A percentile compares a stretch with the other conserved stretches of the same genome.
Conservation (phyloP, 257 asterid genomes). For the Fraxinus americana region DNA sequence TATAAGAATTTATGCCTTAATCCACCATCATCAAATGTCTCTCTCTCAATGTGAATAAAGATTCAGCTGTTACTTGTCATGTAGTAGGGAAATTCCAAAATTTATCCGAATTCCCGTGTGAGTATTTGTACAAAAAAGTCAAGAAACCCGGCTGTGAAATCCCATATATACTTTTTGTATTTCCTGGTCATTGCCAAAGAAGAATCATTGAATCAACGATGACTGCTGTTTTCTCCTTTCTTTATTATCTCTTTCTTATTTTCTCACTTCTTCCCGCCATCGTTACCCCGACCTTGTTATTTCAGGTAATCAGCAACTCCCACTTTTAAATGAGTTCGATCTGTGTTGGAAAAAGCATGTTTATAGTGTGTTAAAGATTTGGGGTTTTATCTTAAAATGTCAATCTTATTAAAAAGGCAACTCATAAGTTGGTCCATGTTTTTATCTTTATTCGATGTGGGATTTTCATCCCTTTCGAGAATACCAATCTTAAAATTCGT, state of each 20-base stretch:
- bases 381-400: too few species aligned
- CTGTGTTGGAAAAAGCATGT: background rate
- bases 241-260: conserved; percentile 29
- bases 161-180: background rate
- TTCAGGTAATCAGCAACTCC: conserved; percentile 49
- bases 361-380: too few species aligned
- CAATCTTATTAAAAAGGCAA: too few species aligned
- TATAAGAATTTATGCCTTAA: background rate
- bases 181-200: background rate
- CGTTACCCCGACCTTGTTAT: conserved; percentile 42
- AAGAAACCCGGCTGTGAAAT: conserved; percentile 1
- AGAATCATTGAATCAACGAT: conserved; percentile 26
- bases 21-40: background rate
- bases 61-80: background rate
- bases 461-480: too few species aligned
- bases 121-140: conserved; percentile 13
- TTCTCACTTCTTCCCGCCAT: conserved; percentile 29
- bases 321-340: background rate
- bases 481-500: too few species aligned
- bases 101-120: background rate
- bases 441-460: too few species aligned
- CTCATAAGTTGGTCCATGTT: too few species aligned
- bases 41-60: background rate
- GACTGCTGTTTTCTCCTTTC: conserved; percentile 17
- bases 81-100: background rate